Evolutionary conservation across 352 stramenopile genomes (phyloP).

Genomic region (Pythium aristosporum): DNA sequence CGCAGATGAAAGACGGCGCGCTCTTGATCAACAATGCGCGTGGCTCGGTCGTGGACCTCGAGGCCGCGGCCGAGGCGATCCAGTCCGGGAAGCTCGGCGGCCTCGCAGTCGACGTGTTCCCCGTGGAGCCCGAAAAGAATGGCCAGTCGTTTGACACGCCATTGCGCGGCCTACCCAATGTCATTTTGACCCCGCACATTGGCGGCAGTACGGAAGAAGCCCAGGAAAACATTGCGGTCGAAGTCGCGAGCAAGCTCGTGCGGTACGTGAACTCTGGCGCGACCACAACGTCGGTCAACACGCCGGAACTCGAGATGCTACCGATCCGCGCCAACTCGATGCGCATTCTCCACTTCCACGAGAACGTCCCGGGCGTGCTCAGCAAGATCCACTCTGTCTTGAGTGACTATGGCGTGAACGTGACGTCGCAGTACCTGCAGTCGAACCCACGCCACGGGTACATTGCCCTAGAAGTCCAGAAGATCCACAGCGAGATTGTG

Average conservation of each 20-base stretch:
- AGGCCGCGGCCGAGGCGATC: constrained; percentile 89
- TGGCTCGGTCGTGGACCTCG: constrained; percentile 93
- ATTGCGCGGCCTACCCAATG: constrained; percentile 90
- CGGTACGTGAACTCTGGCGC: constrained; percentile 82
- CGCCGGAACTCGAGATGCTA: constrained; percentile 78
- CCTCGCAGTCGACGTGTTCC: constrained; percentile 89
- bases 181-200: constrained; percentile 95
- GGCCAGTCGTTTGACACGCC: constrained; percentile 80
- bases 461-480: constrained; percentile 80
- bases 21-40: constrained; percentile 95
- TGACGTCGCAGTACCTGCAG: constrained; percentile 84
- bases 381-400: constrained; percentile 86
- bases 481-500: constrained; percentile 81
- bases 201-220: constrained; percentile 95
- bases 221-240: constrained; percentile 90
- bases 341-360: constrained; percentile 86
- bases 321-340: constrained; percentile 74
- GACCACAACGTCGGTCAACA: constrained; percentile 80
- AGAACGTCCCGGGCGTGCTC: constrained; percentile 82
- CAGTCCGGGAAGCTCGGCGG: constrained; percentile 80
- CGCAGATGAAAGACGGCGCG: constrained; percentile 91
- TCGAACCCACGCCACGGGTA: constrained; percentile 80
- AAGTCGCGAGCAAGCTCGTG: constrained; percentile 79
- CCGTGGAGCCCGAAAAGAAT: constrained; percentile 85
- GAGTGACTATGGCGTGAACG: constrained; percentile 83